Percentiles rank a stretch among this genome's conserved stretches.
phyloP scores from a whole-genome alignment of 176 grass and related monocot genomes.

The Oryza australiensis region DNA sequence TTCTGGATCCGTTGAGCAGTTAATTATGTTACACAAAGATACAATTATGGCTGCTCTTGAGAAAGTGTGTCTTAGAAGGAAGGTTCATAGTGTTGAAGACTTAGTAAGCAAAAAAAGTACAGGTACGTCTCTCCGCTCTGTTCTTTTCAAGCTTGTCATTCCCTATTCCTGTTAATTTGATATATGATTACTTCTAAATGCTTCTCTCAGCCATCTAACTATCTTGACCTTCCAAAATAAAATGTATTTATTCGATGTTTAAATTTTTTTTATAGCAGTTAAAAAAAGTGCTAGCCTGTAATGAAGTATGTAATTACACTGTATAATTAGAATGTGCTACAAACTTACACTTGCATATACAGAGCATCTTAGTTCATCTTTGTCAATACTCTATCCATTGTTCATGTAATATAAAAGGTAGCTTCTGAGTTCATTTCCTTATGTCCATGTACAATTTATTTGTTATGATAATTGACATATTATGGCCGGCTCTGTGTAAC shows the following conservation, averaged over 20 bases:
- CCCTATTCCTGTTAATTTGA: background rate
- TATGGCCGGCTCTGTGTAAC: background rate
- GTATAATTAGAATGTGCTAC: background rate
- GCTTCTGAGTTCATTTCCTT: background rate
- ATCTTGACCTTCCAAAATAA: slow-evolving; percentile 21
- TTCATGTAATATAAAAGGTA: background rate
- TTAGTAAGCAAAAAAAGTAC: slow-evolving; percentile 45
- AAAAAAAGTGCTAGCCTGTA: background rate
- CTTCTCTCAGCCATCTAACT: background rate
- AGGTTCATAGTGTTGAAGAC: slow-evolving; percentile 63
- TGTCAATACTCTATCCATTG: background rate
- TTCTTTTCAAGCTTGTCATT: slow-evolving; percentile 8
- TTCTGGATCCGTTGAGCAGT: slow-evolving; percentile 62
- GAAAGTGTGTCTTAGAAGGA: slow-evolving; percentile 59
- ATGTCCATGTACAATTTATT: background rate
- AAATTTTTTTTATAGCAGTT: background rate
- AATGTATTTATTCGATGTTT: background rate
- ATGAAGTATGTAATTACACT: background rate
- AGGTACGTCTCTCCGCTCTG: slow-evolving; percentile 45
- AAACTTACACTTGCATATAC: background rate
- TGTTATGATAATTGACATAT: background rate
- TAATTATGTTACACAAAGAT: slow-evolving; percentile 67
- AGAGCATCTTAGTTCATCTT: background rate
- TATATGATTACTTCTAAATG: background rate
- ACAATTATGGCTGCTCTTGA: slow-evolving; percentile 57